Evolutionary conservation across 2,329 filamentous ascomycete genomes (phyloP).

Genomic region (Colletotrichum scovillei): DNA sequence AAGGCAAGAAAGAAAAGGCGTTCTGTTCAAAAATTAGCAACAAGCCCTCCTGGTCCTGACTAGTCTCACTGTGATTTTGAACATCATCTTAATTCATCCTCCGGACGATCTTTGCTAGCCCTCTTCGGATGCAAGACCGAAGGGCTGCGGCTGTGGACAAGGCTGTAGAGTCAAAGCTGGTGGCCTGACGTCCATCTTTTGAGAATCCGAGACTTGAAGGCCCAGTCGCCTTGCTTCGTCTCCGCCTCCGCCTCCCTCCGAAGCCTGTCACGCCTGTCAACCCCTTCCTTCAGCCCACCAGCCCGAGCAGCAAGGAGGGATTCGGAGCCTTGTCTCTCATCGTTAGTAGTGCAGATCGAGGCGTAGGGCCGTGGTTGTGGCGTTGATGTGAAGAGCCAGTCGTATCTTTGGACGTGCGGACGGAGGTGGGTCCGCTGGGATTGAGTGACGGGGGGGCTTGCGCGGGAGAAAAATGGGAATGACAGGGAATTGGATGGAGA

Average conservation of each 20-base stretch:
- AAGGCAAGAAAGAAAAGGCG: not conserved
- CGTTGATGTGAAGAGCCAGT: slow-evolving; percentile 12
- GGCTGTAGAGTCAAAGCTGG: slow-evolving; percentile 10
- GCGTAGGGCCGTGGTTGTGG: slow-evolving; percentile 11
- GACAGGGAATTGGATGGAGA: not conserved
- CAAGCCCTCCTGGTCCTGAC: slow-evolving; percentile 2
- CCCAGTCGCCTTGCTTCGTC: slow-evolving; percentile 8
- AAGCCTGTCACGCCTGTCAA: no score
- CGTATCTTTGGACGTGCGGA: slow-evolving; percentile 16
- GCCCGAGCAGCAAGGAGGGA: not conserved
- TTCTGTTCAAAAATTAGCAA: not conserved
- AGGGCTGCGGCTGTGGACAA: slow-evolving; percentile 5
- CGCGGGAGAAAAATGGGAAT: not conserved
- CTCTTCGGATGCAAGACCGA: slow-evolving; percentile 13
- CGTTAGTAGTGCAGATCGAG: slow-evolving; percentile 13
- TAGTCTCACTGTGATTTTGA: slow-evolving; percentile 4
- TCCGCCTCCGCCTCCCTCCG: not conserved
- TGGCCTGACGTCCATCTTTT: slow-evolving; percentile 8
- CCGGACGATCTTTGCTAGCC: slow-evolving; percentile 7
- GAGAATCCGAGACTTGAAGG: not conserved
- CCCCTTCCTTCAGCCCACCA: not conserved
- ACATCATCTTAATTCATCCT: not conserved
- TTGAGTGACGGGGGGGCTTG: not conserved
- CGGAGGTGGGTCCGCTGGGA: slow-evolving; percentile 12
- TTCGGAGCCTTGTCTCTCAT: not conserved